Conservation (phyloP, 2,329 filamentous ascomycete genomes). For the Trichophaea hybrida region DNA sequence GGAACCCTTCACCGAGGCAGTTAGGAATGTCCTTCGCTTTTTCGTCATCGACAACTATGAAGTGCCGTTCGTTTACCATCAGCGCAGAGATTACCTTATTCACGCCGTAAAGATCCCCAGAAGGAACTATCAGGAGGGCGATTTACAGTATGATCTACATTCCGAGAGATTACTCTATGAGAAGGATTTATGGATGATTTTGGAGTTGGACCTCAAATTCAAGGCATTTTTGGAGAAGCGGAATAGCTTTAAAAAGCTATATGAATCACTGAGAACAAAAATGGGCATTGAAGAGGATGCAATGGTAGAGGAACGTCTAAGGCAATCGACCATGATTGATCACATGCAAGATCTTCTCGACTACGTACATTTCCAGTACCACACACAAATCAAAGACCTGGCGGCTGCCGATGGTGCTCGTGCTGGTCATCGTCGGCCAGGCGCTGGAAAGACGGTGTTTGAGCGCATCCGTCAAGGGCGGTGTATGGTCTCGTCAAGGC, state of each 20-base stretch:
- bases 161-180: constrained; percentile 85
- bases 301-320: constrained; percentile 70
- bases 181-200: constrained; percentile 85
- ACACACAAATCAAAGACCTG: constrained; percentile 65
- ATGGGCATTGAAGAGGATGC: constrained; percentile 48
- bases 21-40: constrained; percentile 86
- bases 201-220: constrained; percentile 91
- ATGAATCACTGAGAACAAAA: constrained; percentile 52
- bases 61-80: constrained; percentile 94
- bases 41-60: constrained; percentile 90
- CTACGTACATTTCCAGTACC: constrained; percentile 89
- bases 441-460: constrained; percentile 64
- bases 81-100: constrained; percentile 94
- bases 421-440: constrained; percentile 61
- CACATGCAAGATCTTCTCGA: constrained; percentile 94
- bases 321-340: constrained; percentile 69
- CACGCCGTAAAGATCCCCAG: constrained; percentile 61
- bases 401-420: constrained; percentile 44
- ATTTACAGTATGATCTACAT: constrained; percentile 56
- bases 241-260: constrained; percentile 66
- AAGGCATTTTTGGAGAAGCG: constrained; percentile 84
- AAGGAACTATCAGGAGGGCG: constrained; percentile 50
- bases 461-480: constrained; percentile 68
- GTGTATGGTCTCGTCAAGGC: constrained; percentile 73
- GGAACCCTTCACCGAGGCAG: constrained; percentile 70